These are phyloP conservation scores for Tilletiopsis washingtonensis DNA, from an alignment of 1,284 basidiomycete species.

Conservation along the genomic window DNA sequence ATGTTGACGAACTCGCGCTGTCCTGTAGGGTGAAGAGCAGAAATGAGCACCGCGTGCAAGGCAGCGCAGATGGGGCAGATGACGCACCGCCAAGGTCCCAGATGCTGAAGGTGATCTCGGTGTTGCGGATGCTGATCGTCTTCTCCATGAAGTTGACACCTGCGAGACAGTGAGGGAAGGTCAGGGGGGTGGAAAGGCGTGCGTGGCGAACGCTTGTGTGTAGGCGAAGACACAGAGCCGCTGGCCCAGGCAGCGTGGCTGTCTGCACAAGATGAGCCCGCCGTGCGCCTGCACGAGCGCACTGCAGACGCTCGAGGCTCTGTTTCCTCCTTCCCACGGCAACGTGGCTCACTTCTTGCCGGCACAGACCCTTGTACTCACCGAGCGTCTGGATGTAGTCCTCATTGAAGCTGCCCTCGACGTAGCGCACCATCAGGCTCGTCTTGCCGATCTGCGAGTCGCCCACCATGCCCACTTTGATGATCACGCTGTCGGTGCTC, in stretches of 20 bases:
- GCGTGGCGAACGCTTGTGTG: too few relatives aligned
- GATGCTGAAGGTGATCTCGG: constrained; percentile 97
- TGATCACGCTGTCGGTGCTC: constrained; percentile 58
- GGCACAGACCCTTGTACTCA: not conserved
- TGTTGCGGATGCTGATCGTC: constrained; percentile 90
- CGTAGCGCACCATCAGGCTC: constrained; percentile 82
- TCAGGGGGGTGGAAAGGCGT: too few relatives aligned
- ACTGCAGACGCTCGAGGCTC: too few relatives aligned
- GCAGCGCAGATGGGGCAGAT: too few relatives aligned
- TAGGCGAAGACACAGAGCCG: too few relatives aligned
- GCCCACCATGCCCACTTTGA: constrained; percentile 98
- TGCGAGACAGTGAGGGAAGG: too few relatives aligned
- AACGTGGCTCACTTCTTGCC: not conserved
- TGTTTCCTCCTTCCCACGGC: too few relatives aligned
- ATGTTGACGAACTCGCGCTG: constrained; percentile 98
- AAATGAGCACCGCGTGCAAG: not conserved
- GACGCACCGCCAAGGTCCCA: constrained; percentile 73
- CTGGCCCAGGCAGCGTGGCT: too few relatives aligned
- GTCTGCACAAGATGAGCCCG: too few relatives aligned
- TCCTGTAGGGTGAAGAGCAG: constrained; percentile 54
- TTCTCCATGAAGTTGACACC: constrained; percentile 97
- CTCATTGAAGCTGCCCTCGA: constrained; percentile 55
- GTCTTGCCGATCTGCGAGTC: constrained; percentile 99
- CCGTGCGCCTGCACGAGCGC: too few relatives aligned
- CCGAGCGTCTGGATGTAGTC: constrained; percentile 95